Percentiles rank a stretch among this genome's conserved stretches.
Evolutionary conservation across 148 eudicot genomes (phyloP).

Genomic region (Persicaria tinctoria): DNA sequence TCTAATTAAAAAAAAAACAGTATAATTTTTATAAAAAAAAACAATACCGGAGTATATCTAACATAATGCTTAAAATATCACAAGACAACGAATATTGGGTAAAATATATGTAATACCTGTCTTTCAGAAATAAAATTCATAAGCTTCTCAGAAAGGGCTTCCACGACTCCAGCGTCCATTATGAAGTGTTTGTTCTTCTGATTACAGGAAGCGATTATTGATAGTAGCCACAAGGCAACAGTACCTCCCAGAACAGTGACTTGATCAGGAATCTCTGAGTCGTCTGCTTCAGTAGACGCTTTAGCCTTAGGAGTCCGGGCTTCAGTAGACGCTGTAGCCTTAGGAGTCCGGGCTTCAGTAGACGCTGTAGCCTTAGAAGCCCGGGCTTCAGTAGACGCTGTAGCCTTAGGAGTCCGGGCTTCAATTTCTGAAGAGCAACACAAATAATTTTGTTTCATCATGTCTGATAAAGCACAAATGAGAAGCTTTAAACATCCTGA

Average conservation of each 20-base stretch:
- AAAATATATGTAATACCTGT: constrained; percentile 35
- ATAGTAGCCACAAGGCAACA: constrained; percentile 71
- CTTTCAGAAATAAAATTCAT: constrained; percentile 38
- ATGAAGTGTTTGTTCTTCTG: constrained; percentile 40
- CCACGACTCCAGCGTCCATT: constrained; percentile 77
- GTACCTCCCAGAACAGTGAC: constrained; percentile 64
- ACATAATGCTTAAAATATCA: not conserved
- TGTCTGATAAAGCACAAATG: constrained; percentile 40
- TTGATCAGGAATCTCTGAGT: constrained; percentile 54
- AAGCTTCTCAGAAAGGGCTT: constrained; percentile 61
- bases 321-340: too few relatives aligned
- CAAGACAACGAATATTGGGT: not conserved
- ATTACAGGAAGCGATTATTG: constrained; percentile 52
- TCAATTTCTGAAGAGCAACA: constrained; percentile 46
- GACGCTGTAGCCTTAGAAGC: too few relatives aligned
- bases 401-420: constrained; percentile 49
- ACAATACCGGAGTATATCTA: not conserved
- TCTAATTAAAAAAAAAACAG: not conserved
- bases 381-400: constrained; percentile 10
- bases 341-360: constrained; percentile 23
- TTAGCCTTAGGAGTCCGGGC: too few relatives aligned
- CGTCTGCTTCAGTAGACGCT: constrained; percentile 50
- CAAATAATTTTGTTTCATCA: constrained; percentile 45
- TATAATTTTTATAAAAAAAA: not conserved
- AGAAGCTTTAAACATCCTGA: constrained; percentile 56